A percentile compares a stretch with the other conserved stretches of the same genome.
phyloP scores from a whole-genome alignment of 768 basidiomycete genomes.

The Collybia mongolica region DNA sequence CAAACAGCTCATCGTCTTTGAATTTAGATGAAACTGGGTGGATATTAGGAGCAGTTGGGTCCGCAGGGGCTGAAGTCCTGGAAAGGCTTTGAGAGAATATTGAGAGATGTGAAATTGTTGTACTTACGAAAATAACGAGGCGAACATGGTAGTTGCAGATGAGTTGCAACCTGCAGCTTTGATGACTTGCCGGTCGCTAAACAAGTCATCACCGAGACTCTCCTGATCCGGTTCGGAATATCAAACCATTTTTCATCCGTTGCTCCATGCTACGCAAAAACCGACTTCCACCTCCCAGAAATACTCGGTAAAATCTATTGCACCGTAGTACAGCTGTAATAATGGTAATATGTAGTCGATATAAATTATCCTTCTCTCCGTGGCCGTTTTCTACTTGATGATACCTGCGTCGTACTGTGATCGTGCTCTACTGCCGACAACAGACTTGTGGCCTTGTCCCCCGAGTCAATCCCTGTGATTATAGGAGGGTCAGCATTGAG shows the following conservation, averaged over 20 bases:
- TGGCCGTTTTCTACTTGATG: conserved; percentile 27
- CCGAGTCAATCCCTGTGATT: too few relatives aligned
- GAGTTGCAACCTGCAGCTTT: conserved; percentile 3
- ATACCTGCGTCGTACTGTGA: background rate
- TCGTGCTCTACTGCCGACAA: conserved; percentile 2
- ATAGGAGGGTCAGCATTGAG: too few relatives aligned
- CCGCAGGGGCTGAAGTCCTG: conserved; percentile 56
- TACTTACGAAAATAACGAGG: conserved; percentile 76
- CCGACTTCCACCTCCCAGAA: too few relatives aligned
- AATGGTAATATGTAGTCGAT: too few relatives aligned
- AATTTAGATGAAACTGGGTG: conserved; percentile 73
- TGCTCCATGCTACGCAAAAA: too few relatives aligned
- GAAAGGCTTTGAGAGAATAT: conserved; percentile 6
- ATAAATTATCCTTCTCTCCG: conserved; percentile 12
- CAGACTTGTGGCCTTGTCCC: background rate
- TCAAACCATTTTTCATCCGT: too few relatives aligned
- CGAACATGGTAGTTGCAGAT: conserved; percentile 60
- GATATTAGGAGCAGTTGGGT: conserved; percentile 75
- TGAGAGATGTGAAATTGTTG: background rate
- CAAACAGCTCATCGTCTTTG: conserved; percentile 59
- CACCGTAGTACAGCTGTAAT: too few relatives aligned
- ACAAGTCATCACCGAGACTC: conserved; percentile 9
- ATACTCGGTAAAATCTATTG: too few relatives aligned
- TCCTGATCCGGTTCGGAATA: conserved; percentile 1
- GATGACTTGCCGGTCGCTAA: background rate